These are phyloP conservation scores for Starmerella lactis-condensi DNA, from an alignment of 805 yeast genomes.

Conservation along the genomic window DNA sequence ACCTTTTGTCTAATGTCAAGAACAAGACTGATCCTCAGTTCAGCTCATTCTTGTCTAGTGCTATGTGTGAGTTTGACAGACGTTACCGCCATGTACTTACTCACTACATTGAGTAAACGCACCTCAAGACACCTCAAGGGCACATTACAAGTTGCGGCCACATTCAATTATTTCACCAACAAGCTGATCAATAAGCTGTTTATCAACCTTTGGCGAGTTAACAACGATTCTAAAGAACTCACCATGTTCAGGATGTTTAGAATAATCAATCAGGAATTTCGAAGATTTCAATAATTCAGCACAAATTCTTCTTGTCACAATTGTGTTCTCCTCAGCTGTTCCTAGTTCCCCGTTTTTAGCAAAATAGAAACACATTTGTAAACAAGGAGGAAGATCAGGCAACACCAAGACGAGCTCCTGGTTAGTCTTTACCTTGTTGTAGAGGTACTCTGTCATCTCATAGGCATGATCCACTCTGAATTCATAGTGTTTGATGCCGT, in stretches of 20 bases:
- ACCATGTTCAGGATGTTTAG: constrained; percentile 47
- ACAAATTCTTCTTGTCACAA: constrained; percentile 43
- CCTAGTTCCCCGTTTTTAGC: constrained; percentile 25
- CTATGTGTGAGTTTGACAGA: constrained; percentile 3
- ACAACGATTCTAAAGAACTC: constrained; percentile 75
- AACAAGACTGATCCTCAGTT: constrained; percentile 7
- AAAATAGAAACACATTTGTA: constrained; percentile 70
- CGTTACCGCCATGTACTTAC: constrained; percentile 8
- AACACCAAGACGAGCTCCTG: constrained; percentile 40
- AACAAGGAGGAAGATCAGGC: constrained; percentile 47
- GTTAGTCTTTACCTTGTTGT: constrained; percentile 24
- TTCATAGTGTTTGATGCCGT: constrained; percentile 48
- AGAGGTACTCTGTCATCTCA: constrained; percentile 44
- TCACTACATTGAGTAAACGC: background rate
- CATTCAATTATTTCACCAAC: constrained; percentile 17
- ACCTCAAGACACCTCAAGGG: background rate
- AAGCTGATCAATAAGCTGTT: constrained; percentile 29
- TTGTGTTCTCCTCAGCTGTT: constrained; percentile 29
- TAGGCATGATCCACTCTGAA: constrained; percentile 57
- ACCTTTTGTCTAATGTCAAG: constrained; percentile 7
- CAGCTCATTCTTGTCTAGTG: constrained; percentile 1
- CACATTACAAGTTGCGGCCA: no score
- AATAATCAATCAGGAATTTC: constrained; percentile 57
- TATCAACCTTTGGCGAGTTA: constrained; percentile 44
- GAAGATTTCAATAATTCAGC: constrained; percentile 40